These are phyloP conservation scores for Cryptosporidium meleagridis DNA, from an alignment of 169 alveolate genomes.

Conservation along the genomic window DNA sequence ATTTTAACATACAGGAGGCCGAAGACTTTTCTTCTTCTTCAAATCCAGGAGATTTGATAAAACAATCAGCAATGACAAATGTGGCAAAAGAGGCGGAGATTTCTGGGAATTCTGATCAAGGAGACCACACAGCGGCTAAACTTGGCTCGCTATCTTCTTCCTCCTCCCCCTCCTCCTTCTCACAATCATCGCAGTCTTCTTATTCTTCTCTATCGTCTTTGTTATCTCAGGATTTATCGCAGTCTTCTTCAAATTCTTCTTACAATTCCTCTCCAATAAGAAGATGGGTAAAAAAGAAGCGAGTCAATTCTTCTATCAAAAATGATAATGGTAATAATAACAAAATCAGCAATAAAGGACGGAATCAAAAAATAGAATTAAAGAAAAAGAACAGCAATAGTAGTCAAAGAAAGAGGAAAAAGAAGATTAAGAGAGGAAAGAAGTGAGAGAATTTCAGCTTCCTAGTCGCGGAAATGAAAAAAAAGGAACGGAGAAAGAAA, in stretches of 20 bases:
- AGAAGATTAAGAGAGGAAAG: no score
- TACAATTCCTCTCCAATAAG: not conserved
- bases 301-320: not conserved
- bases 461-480: no score
- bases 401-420: no score
- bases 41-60: not conserved
- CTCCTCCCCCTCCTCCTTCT: not conserved
- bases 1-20: not conserved
- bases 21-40: not conserved
- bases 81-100: not conserved
- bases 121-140: not conserved
- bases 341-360: not conserved
- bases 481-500: no score
- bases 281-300: not conserved
- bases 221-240: not conserved
- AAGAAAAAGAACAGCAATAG: not conserved
- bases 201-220: not conserved
- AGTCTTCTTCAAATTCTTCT: not conserved
- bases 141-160: not conserved
- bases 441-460: no score
- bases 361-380: no score
- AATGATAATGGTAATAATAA: not conserved
- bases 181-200: not conserved
- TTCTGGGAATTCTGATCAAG: not conserved
- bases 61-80: not conserved